A percentile compares a stretch with the other conserved stretches of the same genome.
Evolutionary conservation across 2,329 filamentous ascomycete genomes (phyloP).

Genomic region (Pestalotiopsis sp.): DNA sequence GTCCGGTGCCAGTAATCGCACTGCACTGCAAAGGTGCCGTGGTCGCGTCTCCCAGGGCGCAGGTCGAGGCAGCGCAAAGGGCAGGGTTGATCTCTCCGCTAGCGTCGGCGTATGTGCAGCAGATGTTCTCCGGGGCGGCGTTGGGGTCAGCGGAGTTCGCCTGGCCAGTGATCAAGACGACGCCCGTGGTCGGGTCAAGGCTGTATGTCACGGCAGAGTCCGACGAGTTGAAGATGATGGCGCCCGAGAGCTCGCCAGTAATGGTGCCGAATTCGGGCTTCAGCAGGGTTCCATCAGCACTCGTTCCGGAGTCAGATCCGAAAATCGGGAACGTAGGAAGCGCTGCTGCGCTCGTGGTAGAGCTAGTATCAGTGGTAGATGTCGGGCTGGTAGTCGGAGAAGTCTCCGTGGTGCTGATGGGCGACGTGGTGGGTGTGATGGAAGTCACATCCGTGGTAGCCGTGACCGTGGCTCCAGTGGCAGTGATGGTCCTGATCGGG

Average conservation of each 20-base stretch:
- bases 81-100: not conserved
- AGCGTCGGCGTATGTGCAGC: not conserved
- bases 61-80: not conserved
- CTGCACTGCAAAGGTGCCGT: slow-evolving; percentile 1
- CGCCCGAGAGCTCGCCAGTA: not conserved
- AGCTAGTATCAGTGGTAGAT: not conserved
- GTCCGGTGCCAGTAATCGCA: not conserved
- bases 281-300: not conserved
- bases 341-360: not conserved
- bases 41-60: not conserved
- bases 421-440: not conserved
- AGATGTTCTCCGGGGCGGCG: not conserved
- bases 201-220: not conserved
- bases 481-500: not conserved
- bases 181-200: not conserved
- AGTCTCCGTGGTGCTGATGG: not conserved
- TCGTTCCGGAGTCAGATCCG: not conserved
- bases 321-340: not conserved
- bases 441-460: not conserved
- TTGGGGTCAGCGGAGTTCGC: not conserved
- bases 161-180: not conserved
- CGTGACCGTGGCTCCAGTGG: not conserved
- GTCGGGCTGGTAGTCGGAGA: not conserved
- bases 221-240: not conserved
- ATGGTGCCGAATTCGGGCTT: not conserved